phyloP scores from a whole-genome alignment of 805 yeast genomes.

The Zygotorulaspora chibaensis region DNA sequence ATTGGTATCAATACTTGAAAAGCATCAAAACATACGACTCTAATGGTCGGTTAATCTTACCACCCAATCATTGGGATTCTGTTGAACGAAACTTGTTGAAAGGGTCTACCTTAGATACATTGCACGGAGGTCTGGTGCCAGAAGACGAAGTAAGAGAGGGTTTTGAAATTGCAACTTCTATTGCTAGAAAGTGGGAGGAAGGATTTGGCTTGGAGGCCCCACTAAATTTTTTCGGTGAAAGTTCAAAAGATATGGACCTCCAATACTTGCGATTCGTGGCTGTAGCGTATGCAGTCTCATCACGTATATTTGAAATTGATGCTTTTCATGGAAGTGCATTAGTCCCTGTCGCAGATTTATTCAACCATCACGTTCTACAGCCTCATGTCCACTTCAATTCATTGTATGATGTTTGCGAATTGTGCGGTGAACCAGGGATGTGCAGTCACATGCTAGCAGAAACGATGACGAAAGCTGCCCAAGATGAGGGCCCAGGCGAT shows the following conservation, averaged over 20 bases:
- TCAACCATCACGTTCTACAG: conserved; percentile 59
- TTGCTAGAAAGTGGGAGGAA: conserved; percentile 35
- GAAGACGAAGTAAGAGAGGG: conserved; percentile 39
- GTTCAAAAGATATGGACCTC: conserved; percentile 22
- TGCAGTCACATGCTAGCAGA: conserved; percentile 39
- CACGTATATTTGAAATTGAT: conserved; percentile 82
- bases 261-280: conserved; percentile 50
- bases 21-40: conserved; percentile 42
- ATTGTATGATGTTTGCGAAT: conserved; percentile 46
- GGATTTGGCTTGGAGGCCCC: conserved; percentile 32
- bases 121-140: conserved; percentile 39
- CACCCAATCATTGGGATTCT: conserved; percentile 65
- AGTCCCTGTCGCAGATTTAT: conserved; percentile 89
- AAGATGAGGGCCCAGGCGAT: not conserved
- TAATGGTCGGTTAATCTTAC: conserved; percentile 38
- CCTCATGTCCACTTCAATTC: conserved; percentile 70
- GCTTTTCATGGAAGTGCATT: conserved; percentile 66
- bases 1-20: conserved; percentile 68
- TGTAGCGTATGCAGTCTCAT: conserved; percentile 56
- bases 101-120: conserved; percentile 60
- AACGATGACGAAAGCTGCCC: conserved; percentile 4
- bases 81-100: conserved; percentile 43
- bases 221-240: conserved; percentile 24
- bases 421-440: conserved; percentile 44
- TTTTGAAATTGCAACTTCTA: conserved; percentile 36